phyloP scores from a whole-genome alignment of 371 early-diverging fungal species.

The Saksenaea vasiformis region DNA sequence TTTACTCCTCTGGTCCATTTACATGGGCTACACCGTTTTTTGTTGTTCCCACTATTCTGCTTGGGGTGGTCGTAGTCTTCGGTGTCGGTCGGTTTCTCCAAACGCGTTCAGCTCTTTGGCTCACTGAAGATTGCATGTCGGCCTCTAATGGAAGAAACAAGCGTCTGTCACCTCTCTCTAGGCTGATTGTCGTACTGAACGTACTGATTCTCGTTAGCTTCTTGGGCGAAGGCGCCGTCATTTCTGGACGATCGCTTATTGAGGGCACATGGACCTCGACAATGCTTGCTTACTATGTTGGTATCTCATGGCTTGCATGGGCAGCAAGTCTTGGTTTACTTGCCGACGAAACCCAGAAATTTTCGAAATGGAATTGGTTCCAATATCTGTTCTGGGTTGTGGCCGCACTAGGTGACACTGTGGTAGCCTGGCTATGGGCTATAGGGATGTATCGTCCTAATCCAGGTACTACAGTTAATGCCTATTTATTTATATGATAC shows the following conservation, averaged over 20 bases:
- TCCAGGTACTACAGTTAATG: conserved; percentile 26
- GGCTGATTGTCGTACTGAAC: conserved; percentile 26
- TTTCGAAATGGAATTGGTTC: conserved; percentile 46
- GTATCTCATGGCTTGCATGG: conserved; percentile 43
- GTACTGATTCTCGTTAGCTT: conserved; percentile 24
- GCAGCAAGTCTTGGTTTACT: conserved; percentile 23
- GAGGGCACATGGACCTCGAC: conserved; percentile 30
- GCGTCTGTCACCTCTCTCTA: conserved; percentile 27
- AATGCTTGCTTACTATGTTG: conserved; percentile 38
- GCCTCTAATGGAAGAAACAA: conserved; percentile 1
- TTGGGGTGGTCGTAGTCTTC: conserved; percentile 23
- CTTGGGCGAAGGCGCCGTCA: conserved; percentile 32
- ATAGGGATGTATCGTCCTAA: conserved; percentile 30
- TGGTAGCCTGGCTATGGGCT: conserved; percentile 45
- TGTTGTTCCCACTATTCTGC: conserved; percentile 25
- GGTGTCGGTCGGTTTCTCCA: conserved; percentile 31
- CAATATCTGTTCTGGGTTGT: conserved; percentile 46
- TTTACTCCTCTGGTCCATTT: conserved; percentile 29
- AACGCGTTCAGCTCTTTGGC: conserved; percentile 17
- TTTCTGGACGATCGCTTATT: conserved; percentile 31
- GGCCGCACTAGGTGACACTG: conserved; percentile 33
- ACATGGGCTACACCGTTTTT: conserved; percentile 33
- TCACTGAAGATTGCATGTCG: conserved; percentile 5
- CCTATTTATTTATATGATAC: not conserved
- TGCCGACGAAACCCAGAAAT: conserved; percentile 38